A percentile compares a stretch with the other conserved stretches of the same genome.
Evolutionary conservation across 1,139 yeast genomes (phyloP).

Genomic region (Pichia sp.): DNA sequence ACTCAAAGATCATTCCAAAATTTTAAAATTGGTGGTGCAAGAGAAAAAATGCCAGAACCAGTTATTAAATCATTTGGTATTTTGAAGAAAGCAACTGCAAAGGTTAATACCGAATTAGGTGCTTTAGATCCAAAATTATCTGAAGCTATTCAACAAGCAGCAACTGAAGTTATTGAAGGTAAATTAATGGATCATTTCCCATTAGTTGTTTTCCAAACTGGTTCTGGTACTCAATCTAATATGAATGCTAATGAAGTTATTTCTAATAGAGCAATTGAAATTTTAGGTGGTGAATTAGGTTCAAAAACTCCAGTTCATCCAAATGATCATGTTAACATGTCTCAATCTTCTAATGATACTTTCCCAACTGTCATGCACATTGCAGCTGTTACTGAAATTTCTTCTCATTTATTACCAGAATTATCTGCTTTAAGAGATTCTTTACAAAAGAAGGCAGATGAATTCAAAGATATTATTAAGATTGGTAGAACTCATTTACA

Average conservation of each 20-base stretch:
- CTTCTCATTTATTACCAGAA: conserved; percentile 69
- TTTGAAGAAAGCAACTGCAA: conserved; percentile 91
- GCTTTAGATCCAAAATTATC: conserved; percentile 77
- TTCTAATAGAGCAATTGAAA: conserved; percentile 94
- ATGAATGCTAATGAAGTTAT: conserved; percentile 99
- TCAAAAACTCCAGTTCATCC: conserved; percentile 95
- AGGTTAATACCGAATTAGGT: conserved; percentile 80
- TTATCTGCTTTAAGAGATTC: conserved; percentile 72
- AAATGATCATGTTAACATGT: conserved; percentile 97
- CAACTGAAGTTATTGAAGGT: conserved; percentile 90
- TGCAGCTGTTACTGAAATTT: conserved; percentile 92
- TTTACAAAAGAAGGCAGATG: conserved; percentile 67
- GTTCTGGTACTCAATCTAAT: conserved; percentile 97
- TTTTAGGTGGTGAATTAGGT: conserved; percentile 87
- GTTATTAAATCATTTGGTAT: conserved; percentile 88
- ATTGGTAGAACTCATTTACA: conserved; percentile 98
- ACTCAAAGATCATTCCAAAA: conserved; percentile 90
- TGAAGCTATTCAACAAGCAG: conserved; percentile 84
- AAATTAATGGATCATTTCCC: conserved; percentile 93
- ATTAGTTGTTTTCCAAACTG: conserved; percentile 96
- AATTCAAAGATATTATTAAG: conserved; percentile 83
- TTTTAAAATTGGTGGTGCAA: conserved; percentile 90
- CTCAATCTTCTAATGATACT: conserved; percentile 96
- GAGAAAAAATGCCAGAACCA: conserved; percentile 90
- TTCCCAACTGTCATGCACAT: conserved; percentile 99